Conservation (phyloP, 345 rosid genomes). For the Fremontodendron californicum region DNA sequence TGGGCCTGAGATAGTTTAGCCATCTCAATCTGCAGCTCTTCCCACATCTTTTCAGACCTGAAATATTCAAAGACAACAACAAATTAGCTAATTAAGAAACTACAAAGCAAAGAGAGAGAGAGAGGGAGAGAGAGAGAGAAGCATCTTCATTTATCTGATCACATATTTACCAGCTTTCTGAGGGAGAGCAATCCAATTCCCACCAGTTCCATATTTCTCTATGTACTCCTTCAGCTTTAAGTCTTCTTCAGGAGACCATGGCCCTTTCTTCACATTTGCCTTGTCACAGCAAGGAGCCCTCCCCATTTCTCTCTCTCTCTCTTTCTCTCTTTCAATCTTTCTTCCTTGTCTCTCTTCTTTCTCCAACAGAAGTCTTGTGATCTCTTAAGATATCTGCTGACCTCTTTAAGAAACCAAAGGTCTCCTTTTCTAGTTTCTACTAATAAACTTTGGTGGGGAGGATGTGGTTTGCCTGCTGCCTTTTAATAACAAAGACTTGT, state of each 20-base stretch:
- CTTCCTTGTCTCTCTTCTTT: conserved; percentile 17
- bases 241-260: conserved; percentile 98
- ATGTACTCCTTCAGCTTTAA: conserved; percentile 77
- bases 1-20: conserved; percentile 94
- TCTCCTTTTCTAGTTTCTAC: conserved; percentile 13
- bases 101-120: background rate
- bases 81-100: background rate
- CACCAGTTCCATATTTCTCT: conserved; percentile 77
- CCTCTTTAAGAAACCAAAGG: conserved; percentile 15
- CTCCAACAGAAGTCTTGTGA: conserved; percentile 16
- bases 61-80: conserved; percentile 8
- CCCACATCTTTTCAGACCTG: conserved; percentile 88
- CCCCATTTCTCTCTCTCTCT: conserved; percentile 58
- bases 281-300: conserved; percentile 99
- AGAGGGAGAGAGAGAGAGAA: background rate
- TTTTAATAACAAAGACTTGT: conserved; percentile 25
- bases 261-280: conserved; percentile 94
- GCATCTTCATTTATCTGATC: background rate
- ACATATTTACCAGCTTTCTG: conserved; percentile 70
- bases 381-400: conserved; percentile 11
- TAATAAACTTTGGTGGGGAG: conserved; percentile 11
- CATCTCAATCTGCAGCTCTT: conserved; percentile 96
- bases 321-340: conserved; percentile 77
- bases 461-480: background rate
- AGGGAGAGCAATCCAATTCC: conserved; percentile 93